phyloP scores from a whole-genome alignment of 1,284 basidiomycete genomes.

The Trametes versicolor region DNA sequence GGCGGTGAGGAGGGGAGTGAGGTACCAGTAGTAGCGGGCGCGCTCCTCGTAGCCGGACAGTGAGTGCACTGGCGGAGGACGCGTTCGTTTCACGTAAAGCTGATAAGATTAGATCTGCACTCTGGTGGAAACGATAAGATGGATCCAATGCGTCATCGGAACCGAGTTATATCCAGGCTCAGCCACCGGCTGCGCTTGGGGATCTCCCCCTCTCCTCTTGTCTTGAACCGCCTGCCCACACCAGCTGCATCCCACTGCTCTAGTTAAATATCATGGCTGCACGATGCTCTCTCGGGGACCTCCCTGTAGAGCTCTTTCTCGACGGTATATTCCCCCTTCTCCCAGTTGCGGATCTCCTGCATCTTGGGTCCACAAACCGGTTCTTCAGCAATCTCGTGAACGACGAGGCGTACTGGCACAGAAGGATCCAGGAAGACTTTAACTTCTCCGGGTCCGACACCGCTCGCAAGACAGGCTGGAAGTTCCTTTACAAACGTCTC shows the following conservation, averaged over 20 bases:
- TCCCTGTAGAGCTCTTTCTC: conserved; percentile 79
- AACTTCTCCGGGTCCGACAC: conserved; percentile 77
- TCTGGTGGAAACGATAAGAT: too few relatives aligned
- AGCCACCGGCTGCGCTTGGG: background rate
- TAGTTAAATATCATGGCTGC: background rate
- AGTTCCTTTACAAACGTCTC: conserved; percentile 81
- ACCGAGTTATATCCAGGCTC: background rate
- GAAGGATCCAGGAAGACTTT: conserved; percentile 77
- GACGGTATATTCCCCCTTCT: conserved; percentile 77
- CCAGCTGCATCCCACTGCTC: background rate
- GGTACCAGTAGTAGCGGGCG: background rate
- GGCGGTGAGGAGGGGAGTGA: background rate
- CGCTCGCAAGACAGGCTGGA: conserved; percentile 79
- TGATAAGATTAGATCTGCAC: conserved; percentile 26
- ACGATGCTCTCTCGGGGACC: conserved; percentile 40
- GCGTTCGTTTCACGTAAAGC: conserved; percentile 23
- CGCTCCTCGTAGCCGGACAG: background rate
- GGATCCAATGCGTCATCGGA: conserved; percentile 22
- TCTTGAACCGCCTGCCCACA: background rate
- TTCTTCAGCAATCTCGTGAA: conserved; percentile 65
- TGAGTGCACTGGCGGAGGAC: conserved; percentile 12
- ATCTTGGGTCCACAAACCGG: conserved; percentile 65
- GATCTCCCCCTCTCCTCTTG: background rate
- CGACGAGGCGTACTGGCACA: conserved; percentile 87
- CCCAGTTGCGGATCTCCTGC: conserved; percentile 65